Evolutionary conservation across 2,329 filamentous ascomycete species (phyloP).

Genomic region (Scytalidium sp.): DNA sequence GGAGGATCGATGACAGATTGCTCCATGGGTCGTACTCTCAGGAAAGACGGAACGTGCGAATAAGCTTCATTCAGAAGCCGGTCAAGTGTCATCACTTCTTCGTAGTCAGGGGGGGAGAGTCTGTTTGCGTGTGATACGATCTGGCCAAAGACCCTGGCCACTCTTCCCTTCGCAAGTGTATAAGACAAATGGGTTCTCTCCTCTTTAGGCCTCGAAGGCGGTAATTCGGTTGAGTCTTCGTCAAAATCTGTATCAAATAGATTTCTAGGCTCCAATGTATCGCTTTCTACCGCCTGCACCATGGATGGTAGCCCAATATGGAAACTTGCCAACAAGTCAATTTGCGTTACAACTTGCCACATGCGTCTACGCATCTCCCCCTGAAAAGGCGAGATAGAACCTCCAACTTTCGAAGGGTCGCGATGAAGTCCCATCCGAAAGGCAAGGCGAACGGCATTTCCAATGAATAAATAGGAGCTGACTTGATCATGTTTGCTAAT

Average conservation of each 20-base stretch:
- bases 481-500: constrained; percentile 48
- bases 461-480: constrained; percentile 51
- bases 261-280: constrained; percentile 60
- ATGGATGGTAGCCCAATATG: constrained; percentile 67
- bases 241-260: constrained; percentile 64
- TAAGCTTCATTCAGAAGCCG: constrained; percentile 41
- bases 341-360: constrained; percentile 53
- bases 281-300: constrained; percentile 60
- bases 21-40: constrained; percentile 46
- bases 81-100: constrained; percentile 48
- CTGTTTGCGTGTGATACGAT: constrained; percentile 49
- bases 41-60: constrained; percentile 42
- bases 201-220: constrained; percentile 50
- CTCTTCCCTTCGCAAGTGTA: constrained; percentile 46
- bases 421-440: constrained; percentile 58
- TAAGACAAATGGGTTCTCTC: constrained; percentile 60
- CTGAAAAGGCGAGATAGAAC: constrained; percentile 63
- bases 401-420: constrained; percentile 41
- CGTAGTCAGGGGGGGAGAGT: constrained; percentile 44
- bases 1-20: constrained; percentile 47
- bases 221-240: constrained; percentile 51
- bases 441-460: constrained; percentile 50
- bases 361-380: constrained; percentile 68
- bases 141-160: constrained; percentile 46
- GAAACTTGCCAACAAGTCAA: constrained; percentile 64